A percentile compares a stretch with the other conserved stretches of the same genome.
Evolutionary conservation across 202 grass and related monocot species (phyloP).

Genomic region (Hordeum pubiflorum): DNA sequence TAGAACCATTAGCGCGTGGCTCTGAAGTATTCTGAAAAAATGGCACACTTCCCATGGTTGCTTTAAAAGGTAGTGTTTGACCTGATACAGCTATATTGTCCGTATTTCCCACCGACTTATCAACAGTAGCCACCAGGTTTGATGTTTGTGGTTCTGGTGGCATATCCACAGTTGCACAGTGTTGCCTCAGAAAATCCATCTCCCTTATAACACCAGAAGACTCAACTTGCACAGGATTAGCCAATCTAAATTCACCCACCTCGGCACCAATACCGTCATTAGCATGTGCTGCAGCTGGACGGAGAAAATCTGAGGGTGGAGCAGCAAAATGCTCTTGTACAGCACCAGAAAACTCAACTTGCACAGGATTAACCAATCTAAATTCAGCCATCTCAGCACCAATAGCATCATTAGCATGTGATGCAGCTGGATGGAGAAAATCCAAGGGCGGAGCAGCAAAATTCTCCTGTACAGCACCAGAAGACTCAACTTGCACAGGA

Average conservation of each 20-base stretch:
- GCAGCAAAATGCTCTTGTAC: constrained; percentile 25
- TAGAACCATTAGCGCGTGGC: constrained; percentile 11
- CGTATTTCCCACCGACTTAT: constrained; percentile 9
- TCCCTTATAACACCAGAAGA: constrained; percentile 31
- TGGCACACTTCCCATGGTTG: constrained; percentile 13
- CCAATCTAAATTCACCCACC: constrained; percentile 20
- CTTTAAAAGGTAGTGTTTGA: constrained; percentile 21
- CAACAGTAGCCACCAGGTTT: constrained; percentile 14
- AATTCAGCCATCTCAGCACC: background rate
- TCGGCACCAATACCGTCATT: constrained; percentile 26
- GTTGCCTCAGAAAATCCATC: constrained; percentile 19
- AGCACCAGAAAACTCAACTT: background rate
- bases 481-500: constrained; percentile 30
- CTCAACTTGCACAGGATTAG: constrained; percentile 25
- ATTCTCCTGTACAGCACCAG: constrained; percentile 18
- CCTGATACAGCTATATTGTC: constrained; percentile 28
- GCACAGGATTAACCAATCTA: background rate
- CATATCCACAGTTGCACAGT: constrained; percentile 13
- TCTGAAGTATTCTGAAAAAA: constrained; percentile 33
- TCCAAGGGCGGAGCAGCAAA: constrained; percentile 10
- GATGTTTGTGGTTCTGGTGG: constrained; percentile 11
- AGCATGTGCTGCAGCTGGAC: constrained; percentile 27
- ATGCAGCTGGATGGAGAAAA: background rate
- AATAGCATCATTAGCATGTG: constrained; percentile 28
- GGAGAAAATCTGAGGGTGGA: constrained; percentile 22